These are phyloP conservation scores for Kwoniella sp. DNA, from an alignment of 768 basidiomycete species.

Conservation along the genomic window DNA sequence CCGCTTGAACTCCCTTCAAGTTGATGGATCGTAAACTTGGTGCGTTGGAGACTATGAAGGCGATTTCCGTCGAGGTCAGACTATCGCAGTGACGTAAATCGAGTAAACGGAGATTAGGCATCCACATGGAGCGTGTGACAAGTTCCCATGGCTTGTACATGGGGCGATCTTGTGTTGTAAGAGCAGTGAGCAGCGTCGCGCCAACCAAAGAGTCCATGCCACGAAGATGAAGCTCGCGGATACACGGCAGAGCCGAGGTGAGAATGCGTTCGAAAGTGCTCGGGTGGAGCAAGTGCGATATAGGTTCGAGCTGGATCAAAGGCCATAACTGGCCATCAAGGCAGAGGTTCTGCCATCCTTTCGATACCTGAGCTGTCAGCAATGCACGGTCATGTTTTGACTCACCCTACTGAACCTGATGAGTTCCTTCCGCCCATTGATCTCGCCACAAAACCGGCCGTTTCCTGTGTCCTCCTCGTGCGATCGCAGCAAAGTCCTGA, in stretches of 20 bases:
- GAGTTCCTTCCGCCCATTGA: slow-evolving; percentile 33
- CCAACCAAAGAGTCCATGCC: slow-evolving; percentile 30
- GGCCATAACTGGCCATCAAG: slow-evolving; percentile 50
- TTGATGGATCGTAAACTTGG: slow-evolving; percentile 64
- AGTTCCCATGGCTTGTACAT: not conserved
- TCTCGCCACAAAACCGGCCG: slow-evolving; percentile 31
- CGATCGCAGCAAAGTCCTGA: slow-evolving; percentile 21
- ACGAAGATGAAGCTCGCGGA: slow-evolving; percentile 27
- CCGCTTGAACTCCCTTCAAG: slow-evolving; percentile 69
- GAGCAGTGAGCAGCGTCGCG: not conserved
- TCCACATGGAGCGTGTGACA: not conserved
- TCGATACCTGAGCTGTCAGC: slow-evolving; percentile 34
- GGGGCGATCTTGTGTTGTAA: slow-evolving; percentile 6
- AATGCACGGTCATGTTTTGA: not conserved
- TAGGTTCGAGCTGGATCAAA: slow-evolving; percentile 23
- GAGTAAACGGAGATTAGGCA: slow-evolving; percentile 67
- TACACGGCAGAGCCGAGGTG: slow-evolving; percentile 18
- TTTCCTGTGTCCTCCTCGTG: slow-evolving; percentile 7
- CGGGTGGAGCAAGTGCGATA: slow-evolving; percentile 26
- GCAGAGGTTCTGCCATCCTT: slow-evolving; percentile 39
- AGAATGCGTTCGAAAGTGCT: slow-evolving; percentile 29
- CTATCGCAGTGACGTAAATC: slow-evolving; percentile 73
- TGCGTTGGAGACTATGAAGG: slow-evolving; percentile 69
- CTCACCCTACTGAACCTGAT: slow-evolving; percentile 43
- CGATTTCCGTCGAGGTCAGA: slow-evolving; percentile 68